phyloP scores from a whole-genome alignment of 2,329 filamentous ascomycete species.

The Penicillium sp. region DNA sequence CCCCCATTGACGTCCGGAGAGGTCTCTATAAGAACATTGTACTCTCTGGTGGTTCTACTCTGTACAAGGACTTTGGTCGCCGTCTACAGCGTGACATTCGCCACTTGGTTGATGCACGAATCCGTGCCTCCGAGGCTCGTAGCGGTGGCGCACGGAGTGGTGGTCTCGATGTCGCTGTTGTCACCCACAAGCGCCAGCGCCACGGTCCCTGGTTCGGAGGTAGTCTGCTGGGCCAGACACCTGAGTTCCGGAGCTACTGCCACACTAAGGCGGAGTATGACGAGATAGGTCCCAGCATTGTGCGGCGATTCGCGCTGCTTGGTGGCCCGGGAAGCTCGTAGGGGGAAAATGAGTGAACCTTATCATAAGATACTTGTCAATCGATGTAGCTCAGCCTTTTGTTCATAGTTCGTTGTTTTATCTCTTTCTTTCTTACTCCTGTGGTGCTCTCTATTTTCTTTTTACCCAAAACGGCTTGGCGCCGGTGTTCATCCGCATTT shows the following conservation, averaged over 20 bases:
- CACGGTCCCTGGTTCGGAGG: constrained; percentile 99
- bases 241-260: constrained; percentile 98
- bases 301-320: constrained; percentile 87
- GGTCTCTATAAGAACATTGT: constrained; percentile 99
- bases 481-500: not conserved
- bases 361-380: constrained; percentile 23
- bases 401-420: constrained; percentile 30
- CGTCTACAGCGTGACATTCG: constrained; percentile 96
- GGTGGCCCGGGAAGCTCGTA: constrained; percentile 73
- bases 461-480: constrained; percentile 16
- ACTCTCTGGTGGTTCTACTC: constrained; percentile 88
- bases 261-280: constrained; percentile 90
- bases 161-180: constrained; percentile 93
- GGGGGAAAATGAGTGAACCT: constrained; percentile 11
- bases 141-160: constrained; percentile 92
- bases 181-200: constrained; percentile 94
- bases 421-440: constrained; percentile 12
- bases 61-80: constrained; percentile 98
- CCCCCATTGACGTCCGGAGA: constrained; percentile 93
- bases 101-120: constrained; percentile 88
- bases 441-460: constrained; percentile 8
- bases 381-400: constrained; percentile 26
- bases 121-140: constrained; percentile 84
- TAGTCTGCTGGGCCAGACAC: constrained; percentile 91
- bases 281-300: constrained; percentile 93